Conservation (phyloP, 306 rosid genomes). For the Sechiopsis laciniata region DNA sequence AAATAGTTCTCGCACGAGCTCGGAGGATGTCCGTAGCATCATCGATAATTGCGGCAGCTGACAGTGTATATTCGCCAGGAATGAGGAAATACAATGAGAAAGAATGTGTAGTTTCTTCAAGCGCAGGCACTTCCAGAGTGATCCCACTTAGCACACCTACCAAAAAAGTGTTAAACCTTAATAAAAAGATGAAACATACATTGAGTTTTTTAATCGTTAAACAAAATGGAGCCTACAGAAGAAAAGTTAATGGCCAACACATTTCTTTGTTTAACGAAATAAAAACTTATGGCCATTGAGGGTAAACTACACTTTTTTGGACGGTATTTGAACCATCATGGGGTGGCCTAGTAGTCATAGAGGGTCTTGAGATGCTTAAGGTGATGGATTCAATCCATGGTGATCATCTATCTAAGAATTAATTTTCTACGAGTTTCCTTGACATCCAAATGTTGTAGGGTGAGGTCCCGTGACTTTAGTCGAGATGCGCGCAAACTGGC, state of each 20-base stretch:
- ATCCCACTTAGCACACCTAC: slow-evolving; percentile 76
- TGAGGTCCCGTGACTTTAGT: no score
- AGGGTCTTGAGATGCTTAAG: no score
- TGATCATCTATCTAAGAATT: no score
- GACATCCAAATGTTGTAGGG: no score
- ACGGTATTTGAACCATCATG: no score
- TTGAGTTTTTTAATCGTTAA: not conserved
- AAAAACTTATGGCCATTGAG: no score
- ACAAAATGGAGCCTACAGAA: not conserved
- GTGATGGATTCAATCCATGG: no score
- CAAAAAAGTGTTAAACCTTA: slow-evolving; percentile 1
- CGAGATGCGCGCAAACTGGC: no score
- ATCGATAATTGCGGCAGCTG: slow-evolving; percentile 69
- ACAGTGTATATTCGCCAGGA: slow-evolving; percentile 82
- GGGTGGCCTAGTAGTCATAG: no score
- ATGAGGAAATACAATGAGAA: slow-evolving; percentile 85
- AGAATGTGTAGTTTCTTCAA: slow-evolving; percentile 58
- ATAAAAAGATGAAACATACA: not conserved
- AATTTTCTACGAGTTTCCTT: no score
- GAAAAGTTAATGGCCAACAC: not conserved
- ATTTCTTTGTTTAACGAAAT: no score
- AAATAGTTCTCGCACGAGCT: slow-evolving; percentile 66
- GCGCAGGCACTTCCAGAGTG: slow-evolving; percentile 70
- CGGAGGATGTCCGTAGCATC: slow-evolving; percentile 78
- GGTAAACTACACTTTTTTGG: no score